These are phyloP conservation scores for Chlorella sp. DNA, from an alignment of 139 green algal species.

Conservation along the genomic window DNA sequence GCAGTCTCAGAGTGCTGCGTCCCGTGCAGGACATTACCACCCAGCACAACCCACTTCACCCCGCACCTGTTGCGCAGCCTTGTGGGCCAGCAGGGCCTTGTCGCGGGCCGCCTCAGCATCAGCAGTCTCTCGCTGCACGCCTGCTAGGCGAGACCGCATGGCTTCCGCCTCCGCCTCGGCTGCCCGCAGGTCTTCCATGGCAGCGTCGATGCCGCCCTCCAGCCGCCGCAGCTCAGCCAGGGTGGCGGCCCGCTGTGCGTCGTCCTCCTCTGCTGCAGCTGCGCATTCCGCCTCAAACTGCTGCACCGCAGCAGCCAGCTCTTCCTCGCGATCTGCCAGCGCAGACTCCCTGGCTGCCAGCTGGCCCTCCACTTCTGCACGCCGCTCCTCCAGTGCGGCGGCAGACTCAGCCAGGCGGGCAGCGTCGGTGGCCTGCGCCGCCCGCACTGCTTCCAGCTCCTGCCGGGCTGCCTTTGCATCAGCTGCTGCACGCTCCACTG, in stretches of 20 bases:
- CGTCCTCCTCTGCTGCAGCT: slow-evolving; percentile 28
- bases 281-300: slow-evolving; percentile 36
- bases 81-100: slow-evolving; percentile 31
- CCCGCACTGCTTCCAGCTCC: slow-evolving; percentile 38
- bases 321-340: slow-evolving; percentile 34
- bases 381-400: slow-evolving; percentile 29
- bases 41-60: background rate
- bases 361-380: background rate
- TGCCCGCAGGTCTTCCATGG: slow-evolving; percentile 25
- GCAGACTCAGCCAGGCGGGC: slow-evolving; percentile 33
- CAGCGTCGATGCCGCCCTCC: slow-evolving; percentile 30
- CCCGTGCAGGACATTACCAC: too few relatives aligned
- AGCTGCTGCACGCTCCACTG: background rate
- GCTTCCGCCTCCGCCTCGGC: slow-evolving; percentile 46
- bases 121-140: slow-evolving; percentile 25
- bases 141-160: slow-evolving; percentile 19
- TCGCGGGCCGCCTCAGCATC: slow-evolving; percentile 44
- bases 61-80: slow-evolving; percentile 33
- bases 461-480: slow-evolving; percentile 11
- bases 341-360: slow-evolving; percentile 24
- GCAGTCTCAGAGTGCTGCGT: too few relatives aligned
- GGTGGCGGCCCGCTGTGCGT: slow-evolving; percentile 25
- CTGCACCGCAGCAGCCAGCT: background rate
- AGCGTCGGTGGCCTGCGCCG: slow-evolving; percentile 27
- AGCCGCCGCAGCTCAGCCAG: slow-evolving; percentile 43